Conservation (phyloP, 148 eudicot species). For the Nepenthes mirabilis region DNA sequence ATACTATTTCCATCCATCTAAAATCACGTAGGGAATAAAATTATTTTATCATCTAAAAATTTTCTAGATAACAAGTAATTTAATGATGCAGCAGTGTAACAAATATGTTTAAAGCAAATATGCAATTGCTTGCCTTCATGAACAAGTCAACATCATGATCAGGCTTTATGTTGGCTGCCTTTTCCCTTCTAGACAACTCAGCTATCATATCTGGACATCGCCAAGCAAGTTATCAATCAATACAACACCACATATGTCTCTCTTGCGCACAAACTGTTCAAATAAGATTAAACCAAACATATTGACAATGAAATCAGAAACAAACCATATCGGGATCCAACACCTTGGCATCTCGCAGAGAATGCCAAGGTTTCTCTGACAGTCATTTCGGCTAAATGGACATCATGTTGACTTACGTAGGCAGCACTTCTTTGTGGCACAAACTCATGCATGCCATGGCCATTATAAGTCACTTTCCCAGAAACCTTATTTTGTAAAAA, state of each 20-base stretch:
- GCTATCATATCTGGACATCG: slow-evolving; percentile 16
- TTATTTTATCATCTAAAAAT: too few species aligned
- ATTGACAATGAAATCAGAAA: neutral
- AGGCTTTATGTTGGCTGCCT: slow-evolving; percentile 21
- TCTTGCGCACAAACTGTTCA: too few species aligned
- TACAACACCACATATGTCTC: neutral
- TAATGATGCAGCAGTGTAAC: too few species aligned
- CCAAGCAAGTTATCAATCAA: neutral
- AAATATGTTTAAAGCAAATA: too few species aligned
- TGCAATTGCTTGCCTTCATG: slow-evolving; percentile 16
- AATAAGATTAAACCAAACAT: neutral
- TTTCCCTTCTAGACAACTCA: slow-evolving; percentile 23
- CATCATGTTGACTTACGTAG: neutral
- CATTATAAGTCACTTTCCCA: slow-evolving; percentile 2
- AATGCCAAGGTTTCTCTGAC: neutral
- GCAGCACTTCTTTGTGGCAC: neutral
- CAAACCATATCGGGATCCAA: neutral
- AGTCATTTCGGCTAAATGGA: neutral
- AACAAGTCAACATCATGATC: slow-evolving; percentile 21
- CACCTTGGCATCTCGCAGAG: neutral
- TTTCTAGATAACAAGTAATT: neutral
- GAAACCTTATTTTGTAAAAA: neutral
- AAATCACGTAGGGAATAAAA: too few species aligned
- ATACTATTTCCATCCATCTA: too few species aligned
- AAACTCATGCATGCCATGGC: slow-evolving; percentile 1